Percentiles rank a stretch among this genome's conserved stretches.
phyloP scores from a whole-genome alignment of 2,329 filamentous ascomycete species.

The Penicillium sp. region DNA sequence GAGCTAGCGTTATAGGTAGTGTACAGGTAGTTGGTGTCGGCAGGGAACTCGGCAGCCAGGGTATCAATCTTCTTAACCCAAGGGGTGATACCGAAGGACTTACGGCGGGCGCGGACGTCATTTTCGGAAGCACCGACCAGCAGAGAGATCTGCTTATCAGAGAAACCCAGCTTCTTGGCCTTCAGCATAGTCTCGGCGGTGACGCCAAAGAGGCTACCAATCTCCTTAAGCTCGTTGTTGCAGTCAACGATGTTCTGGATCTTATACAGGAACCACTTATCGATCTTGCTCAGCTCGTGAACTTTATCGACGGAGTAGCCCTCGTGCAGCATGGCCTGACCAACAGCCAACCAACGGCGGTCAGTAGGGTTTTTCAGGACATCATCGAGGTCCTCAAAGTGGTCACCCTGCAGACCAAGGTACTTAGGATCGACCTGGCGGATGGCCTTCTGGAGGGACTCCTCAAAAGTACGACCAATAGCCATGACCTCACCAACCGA shows the following conservation, averaged over 20 bases:
- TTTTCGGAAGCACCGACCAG: slow-evolving; percentile 86
- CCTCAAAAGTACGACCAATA: slow-evolving; percentile 96
- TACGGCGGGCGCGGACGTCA: slow-evolving; percentile 80
- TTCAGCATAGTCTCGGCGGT: slow-evolving; percentile 86
- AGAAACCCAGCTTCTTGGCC: slow-evolving; percentile 98
- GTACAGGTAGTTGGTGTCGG: slow-evolving; percentile 93
- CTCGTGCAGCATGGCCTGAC: slow-evolving; percentile 96
- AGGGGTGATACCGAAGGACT: slow-evolving; percentile 84
- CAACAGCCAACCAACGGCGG: slow-evolving; percentile 94
- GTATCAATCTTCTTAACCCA: slow-evolving; percentile 99
- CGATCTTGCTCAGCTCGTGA: slow-evolving; percentile 95
- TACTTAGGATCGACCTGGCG: slow-evolving; percentile 93
- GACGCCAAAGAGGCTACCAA: slow-evolving; percentile 78
- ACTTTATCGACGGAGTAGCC: slow-evolving; percentile 90
- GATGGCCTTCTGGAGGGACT: slow-evolving; percentile 98
- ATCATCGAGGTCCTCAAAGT: slow-evolving; percentile 89
- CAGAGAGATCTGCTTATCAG: slow-evolving; percentile 88
- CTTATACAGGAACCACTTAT: slow-evolving; percentile 99
- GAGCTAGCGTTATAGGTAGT: slow-evolving; percentile 96
- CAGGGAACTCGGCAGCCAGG: slow-evolving; percentile 92
- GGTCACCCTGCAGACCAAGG: slow-evolving; percentile 90
- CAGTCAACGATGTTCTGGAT: slow-evolving; percentile 95
- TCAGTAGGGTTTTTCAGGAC: slow-evolving; percentile 92
- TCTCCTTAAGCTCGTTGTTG: slow-evolving; percentile 79
- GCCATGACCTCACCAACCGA: slow-evolving; percentile 99